Evolutionary conservation across 257 asterid species (phyloP).

Genomic region (Primulina eburnea): DNA sequence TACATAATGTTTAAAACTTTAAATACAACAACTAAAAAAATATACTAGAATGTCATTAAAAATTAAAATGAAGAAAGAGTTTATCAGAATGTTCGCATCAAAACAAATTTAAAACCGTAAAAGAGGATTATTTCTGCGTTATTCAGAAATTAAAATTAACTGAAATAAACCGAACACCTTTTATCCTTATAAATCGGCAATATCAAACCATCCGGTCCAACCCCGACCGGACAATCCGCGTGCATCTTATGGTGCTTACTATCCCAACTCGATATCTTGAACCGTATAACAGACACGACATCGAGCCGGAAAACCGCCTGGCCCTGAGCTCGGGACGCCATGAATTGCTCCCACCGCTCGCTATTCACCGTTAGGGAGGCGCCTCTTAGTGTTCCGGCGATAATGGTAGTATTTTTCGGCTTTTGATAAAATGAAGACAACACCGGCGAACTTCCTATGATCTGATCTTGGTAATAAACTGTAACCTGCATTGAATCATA

Average conservation of each 20-base stretch:
- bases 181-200: slow-evolving; percentile 40
- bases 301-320: slow-evolving; percentile 56
- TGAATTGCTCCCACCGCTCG: slow-evolving; percentile 51
- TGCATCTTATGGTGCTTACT: slow-evolving; percentile 76
- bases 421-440: slow-evolving; percentile 56
- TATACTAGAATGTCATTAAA: no score
- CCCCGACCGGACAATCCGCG: slow-evolving; percentile 68
- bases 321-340: slow-evolving; percentile 46
- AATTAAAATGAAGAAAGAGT: no score
- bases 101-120: neutral
- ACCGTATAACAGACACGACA: slow-evolving; percentile 52
- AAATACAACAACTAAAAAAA: no score
- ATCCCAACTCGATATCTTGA: slow-evolving; percentile 73
- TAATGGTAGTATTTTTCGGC: slow-evolving; percentile 62
- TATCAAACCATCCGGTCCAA: slow-evolving; percentile 73
- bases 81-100: no score
- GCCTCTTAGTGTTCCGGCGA: slow-evolving; percentile 55
- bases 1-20: no score
- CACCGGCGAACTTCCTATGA: slow-evolving; percentile 40
- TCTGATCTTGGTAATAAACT: slow-evolving; percentile 46
- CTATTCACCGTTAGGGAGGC: slow-evolving; percentile 38
- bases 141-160: slow-evolving; percentile 20
- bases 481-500: slow-evolving; percentile 57
- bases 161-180: slow-evolving; percentile 81
- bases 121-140: no score